Evolutionary conservation across 202 grass and related monocot species (phyloP).

Genomic region (Zizania palustris): DNA sequence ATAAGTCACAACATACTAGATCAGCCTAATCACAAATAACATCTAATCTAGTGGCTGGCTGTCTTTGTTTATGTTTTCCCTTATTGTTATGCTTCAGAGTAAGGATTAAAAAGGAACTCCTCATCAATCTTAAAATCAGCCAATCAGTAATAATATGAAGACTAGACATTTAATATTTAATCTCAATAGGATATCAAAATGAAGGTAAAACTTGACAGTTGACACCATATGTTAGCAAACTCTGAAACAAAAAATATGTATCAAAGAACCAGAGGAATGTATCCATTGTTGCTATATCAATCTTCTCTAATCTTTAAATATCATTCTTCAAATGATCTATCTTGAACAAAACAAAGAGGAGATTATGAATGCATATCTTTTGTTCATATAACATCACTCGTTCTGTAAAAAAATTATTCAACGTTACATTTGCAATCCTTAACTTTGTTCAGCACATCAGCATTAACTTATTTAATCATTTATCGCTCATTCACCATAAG

Average conservation of each 20-base stretch:
- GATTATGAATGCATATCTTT: conserved; percentile 7
- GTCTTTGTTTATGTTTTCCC: neutral
- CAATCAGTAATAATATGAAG: conserved; percentile 19
- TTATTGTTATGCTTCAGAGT: conserved; percentile 9
- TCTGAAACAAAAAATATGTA: neutral
- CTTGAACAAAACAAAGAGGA: neutral
- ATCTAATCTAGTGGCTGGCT: neutral
- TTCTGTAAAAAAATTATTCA: conserved; percentile 26
- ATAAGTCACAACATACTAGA: conserved; percentile 24
- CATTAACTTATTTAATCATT: conserved; percentile 42
- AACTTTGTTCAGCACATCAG: conserved; percentile 28
- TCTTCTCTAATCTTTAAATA: conserved; percentile 7
- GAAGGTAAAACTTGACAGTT: conserved; percentile 14
- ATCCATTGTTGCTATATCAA: neutral
- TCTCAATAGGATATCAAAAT: conserved; percentile 1
- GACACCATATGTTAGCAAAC: neutral
- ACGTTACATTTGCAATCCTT: conserved; percentile 23
- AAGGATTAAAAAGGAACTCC: conserved; percentile 6
- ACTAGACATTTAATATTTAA: conserved; percentile 2
- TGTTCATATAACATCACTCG: conserved; percentile 1
- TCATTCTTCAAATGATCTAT: neutral
- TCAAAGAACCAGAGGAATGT: conserved; percentile 1
- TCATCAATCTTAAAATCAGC: conserved; percentile 31
- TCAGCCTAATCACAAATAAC: conserved; percentile 25
- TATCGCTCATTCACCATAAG: conserved; percentile 19